These are phyloP conservation scores for Alternaria tenuissima DNA, from an alignment of 2,329 filamentous ascomycete genomes.

Conservation along the genomic window DNA sequence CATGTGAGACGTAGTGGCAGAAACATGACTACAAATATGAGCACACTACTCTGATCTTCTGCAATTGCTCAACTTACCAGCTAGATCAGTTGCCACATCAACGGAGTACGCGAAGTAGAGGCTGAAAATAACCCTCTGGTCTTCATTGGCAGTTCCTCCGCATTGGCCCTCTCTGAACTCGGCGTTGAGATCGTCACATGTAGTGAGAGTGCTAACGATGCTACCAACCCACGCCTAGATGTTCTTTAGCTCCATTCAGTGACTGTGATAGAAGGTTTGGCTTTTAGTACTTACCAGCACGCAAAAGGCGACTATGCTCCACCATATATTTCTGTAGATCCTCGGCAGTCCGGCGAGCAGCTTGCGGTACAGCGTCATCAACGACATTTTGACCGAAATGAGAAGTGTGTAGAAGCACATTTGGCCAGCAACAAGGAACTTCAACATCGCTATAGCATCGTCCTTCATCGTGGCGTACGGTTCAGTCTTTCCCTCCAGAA, in stretches of 20 bases:
- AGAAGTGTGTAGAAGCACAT: conserved; percentile 34
- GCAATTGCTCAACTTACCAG: conserved; percentile 29
- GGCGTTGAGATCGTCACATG: conserved; percentile 47
- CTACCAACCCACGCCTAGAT: conserved; percentile 48
- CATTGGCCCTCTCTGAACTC: conserved; percentile 48
- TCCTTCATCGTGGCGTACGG: conserved; percentile 40
- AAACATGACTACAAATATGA: conserved; percentile 41
- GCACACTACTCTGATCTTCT: not conserved
- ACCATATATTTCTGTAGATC: conserved; percentile 49
- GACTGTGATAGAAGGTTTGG: not conserved
- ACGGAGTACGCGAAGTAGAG: conserved; percentile 47
- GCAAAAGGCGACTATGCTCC: conserved; percentile 43
- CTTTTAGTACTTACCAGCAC: not conserved
- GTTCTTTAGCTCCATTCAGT: not conserved
- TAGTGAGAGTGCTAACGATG: conserved; percentile 46
- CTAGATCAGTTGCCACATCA: conserved; percentile 47
- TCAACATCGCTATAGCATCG: conserved; percentile 42
- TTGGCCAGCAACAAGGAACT: conserved; percentile 50
- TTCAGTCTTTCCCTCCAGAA: conserved; percentile 28
- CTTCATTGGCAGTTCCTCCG: conserved; percentile 19
- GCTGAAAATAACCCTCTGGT: conserved; percentile 28
- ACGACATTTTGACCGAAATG: conserved; percentile 17
- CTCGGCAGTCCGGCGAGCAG: conserved; percentile 32
- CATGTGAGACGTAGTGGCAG: conserved; percentile 49
- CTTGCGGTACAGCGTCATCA: conserved; percentile 49